These are phyloP conservation scores for Clohesyomyces aquaticus DNA, from an alignment of 495 filamentous ascomycete species.

Conservation along the genomic window DNA sequence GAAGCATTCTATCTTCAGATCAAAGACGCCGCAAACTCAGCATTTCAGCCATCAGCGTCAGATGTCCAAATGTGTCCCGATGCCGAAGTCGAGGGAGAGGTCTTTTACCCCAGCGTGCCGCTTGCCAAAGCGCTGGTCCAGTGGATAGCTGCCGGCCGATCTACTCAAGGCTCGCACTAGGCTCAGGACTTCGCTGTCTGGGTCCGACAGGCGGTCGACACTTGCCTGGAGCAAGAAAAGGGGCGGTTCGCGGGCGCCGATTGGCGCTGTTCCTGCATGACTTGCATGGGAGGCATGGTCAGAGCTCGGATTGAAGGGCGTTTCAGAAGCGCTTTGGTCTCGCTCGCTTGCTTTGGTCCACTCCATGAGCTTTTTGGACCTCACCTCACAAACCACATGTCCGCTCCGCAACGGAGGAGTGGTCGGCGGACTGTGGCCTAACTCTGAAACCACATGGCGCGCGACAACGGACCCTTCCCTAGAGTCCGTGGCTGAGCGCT, in stretches of 20 bases:
- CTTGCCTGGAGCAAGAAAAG: conserved; percentile 7
- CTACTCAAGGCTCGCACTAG: conserved; percentile 12
- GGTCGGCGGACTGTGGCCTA: conserved; percentile 4
- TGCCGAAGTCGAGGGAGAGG: not conserved
- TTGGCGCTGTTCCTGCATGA: conserved; percentile 33
- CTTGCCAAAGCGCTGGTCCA: conserved; percentile 10
- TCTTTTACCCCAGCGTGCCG: not conserved
- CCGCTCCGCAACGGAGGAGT: not conserved
- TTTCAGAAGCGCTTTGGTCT: conserved; percentile 22
- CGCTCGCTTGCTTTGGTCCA: conserved; percentile 14
- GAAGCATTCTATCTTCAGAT: too few species aligned
- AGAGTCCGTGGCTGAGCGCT: conserved; percentile 25
- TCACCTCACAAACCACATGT: conserved; percentile 4
- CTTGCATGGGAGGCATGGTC: conserved; percentile 26
- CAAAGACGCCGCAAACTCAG: not conserved
- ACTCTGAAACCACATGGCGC: conserved; percentile 25
- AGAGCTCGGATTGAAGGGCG: conserved; percentile 7
- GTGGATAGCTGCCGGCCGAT: conserved; percentile 11
- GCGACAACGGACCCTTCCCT: conserved; percentile 30
- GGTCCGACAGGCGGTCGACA: conserved; percentile 13
- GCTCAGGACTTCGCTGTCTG: not conserved
- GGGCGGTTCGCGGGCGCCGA: conserved; percentile 5
- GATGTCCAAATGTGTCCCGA: not conserved
- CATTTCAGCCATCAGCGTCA: conserved; percentile 9
- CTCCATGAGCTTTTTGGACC: conserved; percentile 2